These are phyloP conservation scores for Trichoderma gracile DNA, from an alignment of 2,329 filamentous ascomycete genomes.

Conservation along the genomic window DNA sequence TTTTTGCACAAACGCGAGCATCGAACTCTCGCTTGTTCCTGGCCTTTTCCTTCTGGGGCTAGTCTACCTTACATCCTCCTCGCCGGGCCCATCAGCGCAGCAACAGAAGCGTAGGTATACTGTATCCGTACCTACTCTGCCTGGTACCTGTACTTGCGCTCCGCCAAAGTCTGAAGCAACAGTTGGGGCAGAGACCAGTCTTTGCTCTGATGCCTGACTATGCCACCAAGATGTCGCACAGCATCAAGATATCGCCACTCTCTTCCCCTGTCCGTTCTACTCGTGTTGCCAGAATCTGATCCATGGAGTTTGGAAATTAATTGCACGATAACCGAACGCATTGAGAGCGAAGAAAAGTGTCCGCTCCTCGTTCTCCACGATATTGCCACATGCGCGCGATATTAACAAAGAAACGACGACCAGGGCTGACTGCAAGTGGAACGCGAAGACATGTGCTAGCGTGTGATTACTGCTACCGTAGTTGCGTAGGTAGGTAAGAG, in stretches of 20 bases:
- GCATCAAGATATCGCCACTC: neutral
- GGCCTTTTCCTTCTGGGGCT: neutral
- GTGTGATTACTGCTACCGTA: neutral
- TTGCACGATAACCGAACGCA: slow-evolving; percentile 21
- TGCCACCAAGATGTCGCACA: neutral
- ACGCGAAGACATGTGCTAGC: slow-evolving; percentile 11
- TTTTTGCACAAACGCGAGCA: neutral
- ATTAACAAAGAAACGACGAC: slow-evolving; percentile 4
- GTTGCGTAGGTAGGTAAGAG: no score
- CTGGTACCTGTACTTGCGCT: neutral
- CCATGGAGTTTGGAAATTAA: slow-evolving; percentile 15
- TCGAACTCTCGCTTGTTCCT: slow-evolving; percentile 11
- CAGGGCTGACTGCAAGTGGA: slow-evolving; percentile 10
- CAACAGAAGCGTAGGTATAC: no score
- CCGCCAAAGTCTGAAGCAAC: slow-evolving; percentile 14
- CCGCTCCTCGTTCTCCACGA: slow-evolving; percentile 18
- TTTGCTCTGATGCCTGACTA: neutral
- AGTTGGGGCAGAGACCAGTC: neutral
- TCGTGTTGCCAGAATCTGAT: neutral
- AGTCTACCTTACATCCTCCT: neutral
- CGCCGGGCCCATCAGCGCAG: neutral
- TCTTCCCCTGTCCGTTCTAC: neutral
- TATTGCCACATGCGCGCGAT: slow-evolving; percentile 14
- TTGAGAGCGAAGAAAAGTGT: neutral
- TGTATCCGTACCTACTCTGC: no score